Evolutionary conservation across 78 protist species (phyloP).

Genomic region (Dictyostelium capitatum): DNA sequence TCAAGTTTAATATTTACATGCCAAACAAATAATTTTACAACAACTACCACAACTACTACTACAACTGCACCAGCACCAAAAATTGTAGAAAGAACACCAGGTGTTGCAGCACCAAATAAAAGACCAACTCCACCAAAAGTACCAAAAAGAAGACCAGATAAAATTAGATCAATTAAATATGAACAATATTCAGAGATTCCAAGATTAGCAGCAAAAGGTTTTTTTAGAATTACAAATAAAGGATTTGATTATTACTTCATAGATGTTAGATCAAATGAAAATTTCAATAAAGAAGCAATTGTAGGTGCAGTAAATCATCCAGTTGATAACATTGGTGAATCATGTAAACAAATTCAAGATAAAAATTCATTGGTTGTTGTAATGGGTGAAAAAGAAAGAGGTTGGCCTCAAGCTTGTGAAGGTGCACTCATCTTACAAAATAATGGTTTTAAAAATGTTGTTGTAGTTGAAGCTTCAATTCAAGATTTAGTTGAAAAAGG

Average conservation of each 20-base stretch:
- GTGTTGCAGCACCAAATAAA: constrained; percentile 30
- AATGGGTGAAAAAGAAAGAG: constrained; percentile 50
- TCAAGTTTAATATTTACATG: too few relatives aligned
- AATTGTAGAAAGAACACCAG: constrained; percentile 14
- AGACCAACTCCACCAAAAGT: constrained; percentile 74
- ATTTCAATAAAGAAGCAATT: constrained; percentile 14
- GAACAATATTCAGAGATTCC: constrained; percentile 57
- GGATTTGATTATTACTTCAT: constrained; percentile 67
- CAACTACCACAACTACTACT: background rate
- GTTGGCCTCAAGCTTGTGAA: constrained; percentile 64
- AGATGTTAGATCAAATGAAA: constrained; percentile 34
- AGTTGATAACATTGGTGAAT: constrained; percentile 19
- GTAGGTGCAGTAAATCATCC: constrained; percentile 69
- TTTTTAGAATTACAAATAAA: constrained; percentile 32
- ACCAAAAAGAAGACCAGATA: constrained; percentile 76
- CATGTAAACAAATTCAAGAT: constrained; percentile 16
- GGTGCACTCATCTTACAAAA: constrained; percentile 35
- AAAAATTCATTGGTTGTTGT: constrained; percentile 24
- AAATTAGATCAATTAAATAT: constrained; percentile 50
- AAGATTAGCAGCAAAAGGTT: constrained; percentile 62
- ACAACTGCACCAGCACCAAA: background rate
- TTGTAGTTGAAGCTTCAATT: constrained; percentile 27
- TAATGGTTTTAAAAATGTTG: constrained; percentile 64
- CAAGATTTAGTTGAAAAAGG: constrained; percentile 68
- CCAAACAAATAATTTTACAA: background rate